Evolutionary conservation across 73 alveolate species (phyloP).

Genomic region (Blepharisma stoltei): DNA sequence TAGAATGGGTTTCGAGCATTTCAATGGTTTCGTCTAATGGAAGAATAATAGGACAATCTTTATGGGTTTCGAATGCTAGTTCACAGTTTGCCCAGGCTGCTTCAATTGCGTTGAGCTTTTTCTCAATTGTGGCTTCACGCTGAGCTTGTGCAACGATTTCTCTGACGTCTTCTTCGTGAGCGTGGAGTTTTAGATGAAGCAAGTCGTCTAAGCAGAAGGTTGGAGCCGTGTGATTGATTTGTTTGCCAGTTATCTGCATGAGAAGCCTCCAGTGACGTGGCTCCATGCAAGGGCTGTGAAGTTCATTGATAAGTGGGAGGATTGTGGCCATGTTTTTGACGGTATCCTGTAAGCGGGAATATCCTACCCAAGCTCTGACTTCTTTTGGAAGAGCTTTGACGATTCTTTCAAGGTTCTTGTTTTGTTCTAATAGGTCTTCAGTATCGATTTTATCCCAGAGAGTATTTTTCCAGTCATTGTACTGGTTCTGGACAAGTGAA

Average conservation of each 20-base stretch:
- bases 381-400: constrained; percentile 89
- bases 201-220: constrained; percentile 93
- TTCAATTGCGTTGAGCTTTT: constrained; percentile 81
- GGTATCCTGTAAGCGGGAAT: constrained; percentile 78
- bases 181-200: constrained; percentile 93
- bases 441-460: constrained; percentile 99
- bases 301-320: constrained; percentile 89
- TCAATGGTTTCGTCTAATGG: constrained; percentile 85
- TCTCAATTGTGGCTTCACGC: constrained; percentile 95
- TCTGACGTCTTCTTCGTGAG: constrained; percentile 86
- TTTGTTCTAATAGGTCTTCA: constrained; percentile 92
- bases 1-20: constrained; percentile 82
- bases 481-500: constrained; percentile 80
- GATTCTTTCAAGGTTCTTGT: constrained; percentile 85
- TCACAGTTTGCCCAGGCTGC: constrained; percentile 77
- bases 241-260: constrained; percentile 92
- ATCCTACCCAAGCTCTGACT: constrained; percentile 82
- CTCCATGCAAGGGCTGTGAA: constrained; percentile 97
- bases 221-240: constrained; percentile 87
- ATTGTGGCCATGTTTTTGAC: constrained; percentile 96
- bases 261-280: constrained; percentile 99
- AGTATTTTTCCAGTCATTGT: constrained; percentile 98
- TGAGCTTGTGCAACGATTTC: constrained; percentile 98
- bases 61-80: constrained; percentile 70
- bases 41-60: constrained; percentile 67